These are phyloP conservation scores for Xylaria grammica DNA, from an alignment of 495 filamentous ascomycete species.

Conservation along the genomic window DNA sequence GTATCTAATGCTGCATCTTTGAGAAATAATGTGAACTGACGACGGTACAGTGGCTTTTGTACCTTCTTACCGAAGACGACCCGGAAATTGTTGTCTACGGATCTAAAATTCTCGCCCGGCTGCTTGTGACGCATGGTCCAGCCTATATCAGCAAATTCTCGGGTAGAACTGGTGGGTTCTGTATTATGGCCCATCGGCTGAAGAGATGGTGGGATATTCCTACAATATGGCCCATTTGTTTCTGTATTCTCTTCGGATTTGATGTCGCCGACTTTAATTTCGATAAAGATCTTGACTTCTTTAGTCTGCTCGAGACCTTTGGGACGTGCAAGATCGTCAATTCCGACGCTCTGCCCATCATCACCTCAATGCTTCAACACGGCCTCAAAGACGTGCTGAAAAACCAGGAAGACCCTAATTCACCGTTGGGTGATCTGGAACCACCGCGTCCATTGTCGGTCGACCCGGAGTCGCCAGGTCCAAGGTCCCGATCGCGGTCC, in stretches of 20 bases:
- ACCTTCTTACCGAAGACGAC: conserved; percentile 87
- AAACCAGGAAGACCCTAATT: conserved; percentile 63
- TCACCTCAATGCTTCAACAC: conserved; percentile 86
- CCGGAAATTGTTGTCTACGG: conserved; percentile 80
- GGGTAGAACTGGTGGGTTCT: conserved; percentile 83
- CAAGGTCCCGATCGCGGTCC: conserved; percentile 51
- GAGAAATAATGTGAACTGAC: conserved; percentile 44
- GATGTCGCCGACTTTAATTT: conserved; percentile 79
- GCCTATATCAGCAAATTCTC: conserved; percentile 84
- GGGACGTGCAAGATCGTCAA: conserved; percentile 68
- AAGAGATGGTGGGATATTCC: conserved; percentile 89
- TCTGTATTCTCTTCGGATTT: conserved; percentile 84
- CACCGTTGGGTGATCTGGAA: conserved; percentile 44
- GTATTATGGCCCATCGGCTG: conserved; percentile 78
- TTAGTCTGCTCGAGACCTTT: conserved; percentile 75
- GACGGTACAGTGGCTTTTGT: conserved; percentile 81
- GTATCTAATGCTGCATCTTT: conserved; percentile 55
- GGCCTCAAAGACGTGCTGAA: conserved; percentile 72
- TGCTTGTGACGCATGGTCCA: conserved; percentile 78
- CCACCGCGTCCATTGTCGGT: conserved; percentile 21
- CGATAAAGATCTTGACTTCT: conserved; percentile 73
- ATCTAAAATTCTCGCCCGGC: conserved; percentile 84
- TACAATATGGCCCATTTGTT: conserved; percentile 85
- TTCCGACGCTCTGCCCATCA: conserved; percentile 79
- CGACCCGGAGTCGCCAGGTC: conserved; percentile 29